Base-by-base conservation (phyloP, 2,329 filamentous ascomycete species). In the Diaporthe sp. region DNA sequence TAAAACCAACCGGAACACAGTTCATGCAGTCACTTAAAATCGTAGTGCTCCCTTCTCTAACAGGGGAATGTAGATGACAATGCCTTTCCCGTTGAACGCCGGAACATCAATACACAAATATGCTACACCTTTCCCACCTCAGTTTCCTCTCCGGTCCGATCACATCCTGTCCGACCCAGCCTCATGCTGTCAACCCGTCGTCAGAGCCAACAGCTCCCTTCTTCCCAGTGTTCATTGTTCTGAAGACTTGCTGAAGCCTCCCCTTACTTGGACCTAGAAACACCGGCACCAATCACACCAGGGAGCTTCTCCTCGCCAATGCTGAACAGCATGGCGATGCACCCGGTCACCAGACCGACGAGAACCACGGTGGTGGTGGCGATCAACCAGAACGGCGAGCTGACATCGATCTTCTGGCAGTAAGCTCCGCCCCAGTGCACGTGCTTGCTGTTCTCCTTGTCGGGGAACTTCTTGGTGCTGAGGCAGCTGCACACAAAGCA, bases 261-360 rank as follows among this genome's bases (percentile, higher is more conserved):
- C 60, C 9, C 39, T 81, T 87, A 91, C 84, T 93, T 95, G 46
- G 92, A 89, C 75, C 92, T 91, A 78, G 93, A 94, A 51, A 99
- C 96, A 78, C 97, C 97, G 65, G 97, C 97, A n/a, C 95, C 95
- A 84, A 99, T 96, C 12, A 99, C 96, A 80, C 95, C 95, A 0
- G 97, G 97, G 78, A 98, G 88, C 85, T 95, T 94, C 87, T 98
- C 92, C 83, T 94, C 91, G 46, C 96, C 97, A 81, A 98, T 94
- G 77, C 88, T 92, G 84, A 93, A 97, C 72, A 99, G 84, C 88
- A 98, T 87, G 8, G 93, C 92, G 79, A 98, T 92, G 15, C 91
- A 92, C 82, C 94, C 92, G 51, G 88, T 88, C 39, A 97, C 85
- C 51, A 94, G 85, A 62, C 91, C 89, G 1, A 97, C 85, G 77